Conservation (phyloP, 2,329 filamentous ascomycete genomes). For the Rutstroemia sp. region DNA sequence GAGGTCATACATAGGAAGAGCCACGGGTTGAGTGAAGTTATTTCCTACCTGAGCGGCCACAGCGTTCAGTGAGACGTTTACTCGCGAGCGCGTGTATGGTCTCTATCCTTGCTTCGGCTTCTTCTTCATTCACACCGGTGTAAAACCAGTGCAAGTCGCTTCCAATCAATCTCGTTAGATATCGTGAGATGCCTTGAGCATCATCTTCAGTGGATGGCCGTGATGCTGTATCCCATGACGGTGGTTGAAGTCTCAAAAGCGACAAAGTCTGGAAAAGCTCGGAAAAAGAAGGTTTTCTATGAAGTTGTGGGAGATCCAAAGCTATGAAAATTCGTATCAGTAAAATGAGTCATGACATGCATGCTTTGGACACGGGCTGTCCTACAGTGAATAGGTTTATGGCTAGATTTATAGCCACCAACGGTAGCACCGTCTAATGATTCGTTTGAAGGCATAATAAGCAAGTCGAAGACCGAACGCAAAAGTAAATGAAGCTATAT, state of each 20-base stretch:
- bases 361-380: background rate
- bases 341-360: background rate
- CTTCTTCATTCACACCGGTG: slow-evolving; percentile 20
- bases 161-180: slow-evolving; percentile 62
- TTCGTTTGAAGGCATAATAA: background rate
- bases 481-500: too few species aligned
- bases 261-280: slow-evolving; percentile 60
- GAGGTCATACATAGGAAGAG: background rate
- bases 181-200: slow-evolving; percentile 50
- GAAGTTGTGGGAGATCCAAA: slow-evolving; percentile 74
- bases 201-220: slow-evolving; percentile 30
- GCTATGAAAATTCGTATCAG: slow-evolving; percentile 35
- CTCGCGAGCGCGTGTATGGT: slow-evolving; percentile 72
- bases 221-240: slow-evolving; percentile 50
- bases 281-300: slow-evolving; percentile 62
- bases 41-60: slow-evolving; percentile 59
- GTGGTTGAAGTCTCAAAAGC: slow-evolving; percentile 58
- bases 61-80: slow-evolving; percentile 73
- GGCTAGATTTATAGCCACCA: background rate
- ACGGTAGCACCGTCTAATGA: background rate
- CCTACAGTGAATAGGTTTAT: slow-evolving; percentile 5
- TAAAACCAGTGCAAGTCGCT: slow-evolving; percentile 60
- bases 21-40: background rate
- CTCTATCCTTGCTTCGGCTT: slow-evolving; percentile 47
- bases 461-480: background rate